Percentiles rank a stretch among this genome's conserved stretches.
Evolutionary conservation across 495 filamentous ascomycete species (phyloP).

Genomic region (Penicillium verhagenii): DNA sequence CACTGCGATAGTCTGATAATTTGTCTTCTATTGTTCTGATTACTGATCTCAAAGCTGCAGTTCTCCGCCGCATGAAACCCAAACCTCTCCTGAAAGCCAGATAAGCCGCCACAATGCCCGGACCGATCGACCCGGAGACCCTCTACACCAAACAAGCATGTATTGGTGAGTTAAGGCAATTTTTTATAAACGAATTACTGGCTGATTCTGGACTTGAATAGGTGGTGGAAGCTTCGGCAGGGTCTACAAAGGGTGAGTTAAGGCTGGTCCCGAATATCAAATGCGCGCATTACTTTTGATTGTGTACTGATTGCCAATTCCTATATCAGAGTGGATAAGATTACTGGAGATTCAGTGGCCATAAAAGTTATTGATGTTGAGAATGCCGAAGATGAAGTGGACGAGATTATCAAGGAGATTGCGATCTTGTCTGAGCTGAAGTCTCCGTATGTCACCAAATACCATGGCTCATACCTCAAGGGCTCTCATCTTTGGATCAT

Average conservation of each 20-base stretch:
- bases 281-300: neutral
- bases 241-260: constrained; percentile 85
- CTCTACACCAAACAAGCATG: constrained; percentile 92
- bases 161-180: constrained; percentile 89
- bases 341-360: constrained; percentile 80
- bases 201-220: constrained; percentile 18
- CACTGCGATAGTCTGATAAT: too few relatives aligned
- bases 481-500: constrained; percentile 97
- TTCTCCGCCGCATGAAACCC: neutral
- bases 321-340: constrained; percentile 69
- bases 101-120: constrained; percentile 35
- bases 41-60: neutral
- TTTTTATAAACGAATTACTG: too few relatives aligned
- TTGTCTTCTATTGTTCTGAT: too few relatives aligned
- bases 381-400: constrained; percentile 96
- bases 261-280: neutral
- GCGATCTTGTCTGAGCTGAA: constrained; percentile 91
- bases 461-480: constrained; percentile 92
- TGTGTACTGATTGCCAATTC: neutral
- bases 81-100: neutral
- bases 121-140: constrained; percentile 71
- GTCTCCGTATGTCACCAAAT: constrained; percentile 93
- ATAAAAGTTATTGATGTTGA: constrained; percentile 99
- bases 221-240: constrained; percentile 91
- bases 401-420: constrained; percentile 98